These are phyloP conservation scores for Trametes villosa DNA, from an alignment of 768 basidiomycete genomes.

Conservation along the genomic window DNA sequence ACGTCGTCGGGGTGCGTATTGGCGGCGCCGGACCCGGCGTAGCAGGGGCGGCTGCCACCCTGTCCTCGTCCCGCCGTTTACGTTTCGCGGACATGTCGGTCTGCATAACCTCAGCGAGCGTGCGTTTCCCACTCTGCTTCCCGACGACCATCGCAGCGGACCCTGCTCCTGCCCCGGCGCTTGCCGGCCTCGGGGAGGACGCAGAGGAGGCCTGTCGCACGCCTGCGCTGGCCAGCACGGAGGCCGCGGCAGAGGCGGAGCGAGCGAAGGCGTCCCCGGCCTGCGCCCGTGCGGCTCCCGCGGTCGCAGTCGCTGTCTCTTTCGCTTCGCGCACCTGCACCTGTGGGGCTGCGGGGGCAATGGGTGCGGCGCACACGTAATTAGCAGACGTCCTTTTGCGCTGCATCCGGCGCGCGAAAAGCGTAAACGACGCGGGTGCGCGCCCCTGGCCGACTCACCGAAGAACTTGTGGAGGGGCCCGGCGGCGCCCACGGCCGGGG, in stretches of 20 bases:
- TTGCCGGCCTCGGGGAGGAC: constrained; percentile 7
- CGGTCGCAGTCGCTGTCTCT: background rate
- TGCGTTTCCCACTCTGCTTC: constrained; percentile 75
- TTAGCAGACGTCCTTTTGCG: constrained; percentile 6
- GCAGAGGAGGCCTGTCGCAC: too few species aligned
- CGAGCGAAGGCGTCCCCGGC: background rate
- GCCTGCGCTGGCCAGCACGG: constrained; percentile 3
- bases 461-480: constrained; percentile 62
- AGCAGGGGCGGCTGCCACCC: constrained; percentile 32
- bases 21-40: constrained; percentile 3
- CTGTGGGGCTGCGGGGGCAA: constrained; percentile 23
- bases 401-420: constrained; percentile 6
- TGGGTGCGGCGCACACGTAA: constrained; percentile 22
- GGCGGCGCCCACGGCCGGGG: constrained; percentile 26
- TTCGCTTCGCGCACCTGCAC: constrained; percentile 18
- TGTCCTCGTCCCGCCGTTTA: constrained; percentile 41
- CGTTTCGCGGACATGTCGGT: constrained; percentile 58
- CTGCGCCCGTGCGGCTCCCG: background rate
- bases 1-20: constrained; percentile 16
- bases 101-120: constrained; percentile 71
- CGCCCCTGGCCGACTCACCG: constrained; percentile 45
- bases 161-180: constrained; percentile 1
- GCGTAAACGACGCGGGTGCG: constrained; percentile 9
- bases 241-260: background rate
- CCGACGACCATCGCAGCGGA: constrained; percentile 41